These are phyloP conservation scores for Aegilops bicornis DNA, from an alignment of 176 grass and related monocot genomes.

Conservation along the genomic window DNA sequence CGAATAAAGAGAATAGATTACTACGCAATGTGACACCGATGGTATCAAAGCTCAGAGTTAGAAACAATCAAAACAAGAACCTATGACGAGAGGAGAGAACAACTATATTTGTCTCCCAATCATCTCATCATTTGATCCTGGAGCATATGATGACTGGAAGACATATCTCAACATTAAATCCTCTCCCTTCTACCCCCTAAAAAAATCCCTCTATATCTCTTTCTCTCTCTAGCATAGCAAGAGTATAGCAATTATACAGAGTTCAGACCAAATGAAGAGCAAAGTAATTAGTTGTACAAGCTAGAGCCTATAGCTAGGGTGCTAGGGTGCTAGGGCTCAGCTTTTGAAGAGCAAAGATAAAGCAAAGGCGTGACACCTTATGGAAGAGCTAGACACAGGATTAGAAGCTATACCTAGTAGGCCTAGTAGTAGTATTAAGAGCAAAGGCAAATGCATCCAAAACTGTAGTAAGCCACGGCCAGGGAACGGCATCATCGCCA, in stretches of 20 bases:
- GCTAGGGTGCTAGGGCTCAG: constrained; percentile 50
- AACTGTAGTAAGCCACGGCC: constrained; percentile 2
- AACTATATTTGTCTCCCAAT: constrained; percentile 1
- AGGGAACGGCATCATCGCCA: constrained; percentile 46
- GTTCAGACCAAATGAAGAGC: constrained; percentile 30
- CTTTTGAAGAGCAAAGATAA: constrained; percentile 65
- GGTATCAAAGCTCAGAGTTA: neutral
- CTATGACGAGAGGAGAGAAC: neutral
- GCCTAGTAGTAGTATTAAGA: neutral
- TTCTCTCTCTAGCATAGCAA: neutral
- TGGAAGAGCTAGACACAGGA: constrained; percentile 27
- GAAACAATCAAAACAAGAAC: constrained; percentile 11
- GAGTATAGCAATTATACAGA: constrained; percentile 32
- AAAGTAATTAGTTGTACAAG: constrained; percentile 1
- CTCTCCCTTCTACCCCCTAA: neutral
- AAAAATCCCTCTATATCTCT: neutral
- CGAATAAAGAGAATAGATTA: neutral
- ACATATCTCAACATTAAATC: neutral
- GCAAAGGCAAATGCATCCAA: constrained; percentile 28
- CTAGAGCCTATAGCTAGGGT: constrained; percentile 6
- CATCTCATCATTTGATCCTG: constrained; percentile 32
- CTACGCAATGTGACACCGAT: neutral
- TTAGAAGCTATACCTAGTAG: constrained; percentile 12
- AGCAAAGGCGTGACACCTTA: constrained; percentile 46
- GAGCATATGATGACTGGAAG: constrained; percentile 42